Conservation (phyloP, 495 filamentous ascomycete genomes). For the Neurospora sp. region DNA sequence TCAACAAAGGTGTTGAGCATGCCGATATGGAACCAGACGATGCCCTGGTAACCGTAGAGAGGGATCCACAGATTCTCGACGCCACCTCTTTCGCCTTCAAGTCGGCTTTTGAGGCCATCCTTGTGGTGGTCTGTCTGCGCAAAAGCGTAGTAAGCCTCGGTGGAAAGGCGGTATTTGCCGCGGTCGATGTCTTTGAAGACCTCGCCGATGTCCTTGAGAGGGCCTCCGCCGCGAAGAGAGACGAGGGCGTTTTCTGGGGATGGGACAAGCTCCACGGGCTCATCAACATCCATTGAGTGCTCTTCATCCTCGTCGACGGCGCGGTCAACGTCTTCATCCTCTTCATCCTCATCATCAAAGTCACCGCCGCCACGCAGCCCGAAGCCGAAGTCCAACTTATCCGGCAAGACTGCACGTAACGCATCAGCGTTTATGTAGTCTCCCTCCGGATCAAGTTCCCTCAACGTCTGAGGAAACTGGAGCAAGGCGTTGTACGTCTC, state of each 20-base stretch:
- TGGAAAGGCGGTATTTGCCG: background rate
- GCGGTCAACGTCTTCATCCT: background rate
- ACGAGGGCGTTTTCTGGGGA: background rate
- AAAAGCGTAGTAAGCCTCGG: background rate
- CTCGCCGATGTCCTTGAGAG: background rate
- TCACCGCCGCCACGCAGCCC: conserved; percentile 13
- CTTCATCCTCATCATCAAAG: background rate
- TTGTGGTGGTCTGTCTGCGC: background rate
- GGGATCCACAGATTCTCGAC: conserved; percentile 2
- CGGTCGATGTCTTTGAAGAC: background rate
- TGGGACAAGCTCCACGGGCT: background rate
- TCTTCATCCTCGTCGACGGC: background rate
- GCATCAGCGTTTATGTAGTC: background rate
- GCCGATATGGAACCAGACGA: conserved; percentile 14
- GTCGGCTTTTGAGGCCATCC: background rate
- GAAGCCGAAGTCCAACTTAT: conserved; percentile 1
- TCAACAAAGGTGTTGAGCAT: conserved; percentile 18
- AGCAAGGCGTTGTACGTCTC: background rate
- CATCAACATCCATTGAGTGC: background rate
- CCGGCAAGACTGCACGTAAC: conserved; percentile 1
- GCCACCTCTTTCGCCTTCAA: background rate
- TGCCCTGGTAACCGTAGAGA: conserved; percentile 20
- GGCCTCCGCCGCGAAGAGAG: conserved; percentile 3
- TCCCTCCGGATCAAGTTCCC: background rate
- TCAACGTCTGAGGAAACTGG: background rate